Evolutionary conservation across 2,329 filamentous ascomycete genomes (phyloP).

Genomic region (Myriangium duriaei): DNA sequence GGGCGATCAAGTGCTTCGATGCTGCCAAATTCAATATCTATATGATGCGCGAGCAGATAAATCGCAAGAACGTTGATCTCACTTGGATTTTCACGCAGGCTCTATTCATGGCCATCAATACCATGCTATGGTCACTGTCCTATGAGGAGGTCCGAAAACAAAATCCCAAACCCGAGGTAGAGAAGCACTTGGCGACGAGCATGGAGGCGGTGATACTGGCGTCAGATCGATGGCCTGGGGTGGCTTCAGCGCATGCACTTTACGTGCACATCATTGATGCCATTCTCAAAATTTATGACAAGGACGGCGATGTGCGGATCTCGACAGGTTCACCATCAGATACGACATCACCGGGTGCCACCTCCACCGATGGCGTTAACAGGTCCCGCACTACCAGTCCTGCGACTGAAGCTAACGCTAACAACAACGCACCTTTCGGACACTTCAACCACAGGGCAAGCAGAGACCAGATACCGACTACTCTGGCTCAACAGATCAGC

Average conservation of each 20-base stretch:
- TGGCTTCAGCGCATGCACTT: slow-evolving; percentile 68
- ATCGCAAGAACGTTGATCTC: slow-evolving; percentile 62
- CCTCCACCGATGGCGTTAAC: slow-evolving; percentile 28
- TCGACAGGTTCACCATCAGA: slow-evolving; percentile 36
- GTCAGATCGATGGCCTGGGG: slow-evolving; percentile 83
- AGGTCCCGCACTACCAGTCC: slow-evolving; percentile 35
- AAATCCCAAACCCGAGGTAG: slow-evolving; percentile 62
- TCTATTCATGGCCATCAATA: slow-evolving; percentile 85
- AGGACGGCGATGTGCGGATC: slow-evolving; percentile 39
- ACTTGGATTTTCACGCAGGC: slow-evolving; percentile 89
- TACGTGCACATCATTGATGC: slow-evolving; percentile 78
- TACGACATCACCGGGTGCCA: slow-evolving; percentile 25
- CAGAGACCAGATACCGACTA: slow-evolving; percentile 19
- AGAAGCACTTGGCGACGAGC: slow-evolving; percentile 59
- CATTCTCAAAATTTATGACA: slow-evolving; percentile 78
- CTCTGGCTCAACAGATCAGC: slow-evolving; percentile 18
- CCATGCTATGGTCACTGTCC: slow-evolving; percentile 80
- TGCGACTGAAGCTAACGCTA: slow-evolving; percentile 4
- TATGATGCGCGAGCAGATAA: slow-evolving; percentile 68
- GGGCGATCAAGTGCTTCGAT: slow-evolving; percentile 71
- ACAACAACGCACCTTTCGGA: slow-evolving; percentile 15
- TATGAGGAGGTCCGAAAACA: slow-evolving; percentile 68
- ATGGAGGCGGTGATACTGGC: slow-evolving; percentile 69
- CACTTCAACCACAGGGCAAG: slow-evolving; percentile 20
- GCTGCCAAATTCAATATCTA: slow-evolving; percentile 72